Conservation (phyloP, 306 rosid species). For the Quercus engelmannii region DNA sequence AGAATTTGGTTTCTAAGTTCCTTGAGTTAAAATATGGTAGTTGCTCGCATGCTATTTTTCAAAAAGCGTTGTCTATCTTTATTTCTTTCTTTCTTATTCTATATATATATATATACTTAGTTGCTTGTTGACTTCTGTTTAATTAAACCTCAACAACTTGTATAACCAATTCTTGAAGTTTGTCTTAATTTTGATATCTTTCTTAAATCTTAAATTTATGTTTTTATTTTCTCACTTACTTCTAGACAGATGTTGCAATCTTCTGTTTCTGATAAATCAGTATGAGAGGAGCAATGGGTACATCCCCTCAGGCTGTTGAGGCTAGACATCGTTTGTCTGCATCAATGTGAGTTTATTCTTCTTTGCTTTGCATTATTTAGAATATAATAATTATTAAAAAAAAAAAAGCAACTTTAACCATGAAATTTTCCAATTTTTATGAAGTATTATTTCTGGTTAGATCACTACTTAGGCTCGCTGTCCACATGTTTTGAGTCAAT, state of each 20-base stretch:
- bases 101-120: background rate
- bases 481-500: background rate
- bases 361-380: background rate
- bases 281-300: constrained; percentile 66
- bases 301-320: constrained; percentile 58
- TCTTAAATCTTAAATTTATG: background rate
- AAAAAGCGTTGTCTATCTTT: background rate
- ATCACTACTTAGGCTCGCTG: background rate
- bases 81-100: background rate
- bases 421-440: background rate
- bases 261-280: constrained; percentile 19
- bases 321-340: constrained; percentile 63
- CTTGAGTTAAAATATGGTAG: background rate
- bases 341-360: constrained; percentile 59
- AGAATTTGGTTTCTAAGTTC: constrained; percentile 1
- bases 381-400: background rate
- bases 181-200: no score
- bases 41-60: background rate
- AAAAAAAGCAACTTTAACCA: background rate
- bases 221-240: background rate
- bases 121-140: background rate
- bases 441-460: background rate
- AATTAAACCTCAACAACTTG: background rate
- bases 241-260: constrained; percentile 43
- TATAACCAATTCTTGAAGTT: background rate